Conservation (phyloP, 2,329 filamentous ascomycete genomes). For the Apiospora marii region DNA sequence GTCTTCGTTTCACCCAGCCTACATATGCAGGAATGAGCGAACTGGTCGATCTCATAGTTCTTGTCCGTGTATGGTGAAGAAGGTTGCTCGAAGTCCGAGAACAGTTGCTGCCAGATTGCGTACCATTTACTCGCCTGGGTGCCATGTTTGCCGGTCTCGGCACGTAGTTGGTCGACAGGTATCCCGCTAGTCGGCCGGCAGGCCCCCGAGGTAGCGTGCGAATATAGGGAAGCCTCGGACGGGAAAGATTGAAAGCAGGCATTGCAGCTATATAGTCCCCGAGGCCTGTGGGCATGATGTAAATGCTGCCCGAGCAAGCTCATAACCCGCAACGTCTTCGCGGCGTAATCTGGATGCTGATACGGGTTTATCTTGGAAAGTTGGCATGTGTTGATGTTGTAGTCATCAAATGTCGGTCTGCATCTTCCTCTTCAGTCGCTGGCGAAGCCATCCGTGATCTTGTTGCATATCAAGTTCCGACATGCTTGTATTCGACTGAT, state of each 20-base stretch:
- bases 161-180: not conserved
- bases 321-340: not conserved
- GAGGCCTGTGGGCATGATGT: not conserved
- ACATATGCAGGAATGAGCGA: not conserved
- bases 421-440: no score
- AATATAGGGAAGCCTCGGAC: not conserved
- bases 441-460: no score
- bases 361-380: slow-evolving; percentile 11
- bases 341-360: not conserved
- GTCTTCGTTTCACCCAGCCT: no score
- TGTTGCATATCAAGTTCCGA: no score
- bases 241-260: not conserved
- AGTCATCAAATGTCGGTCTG: no score
- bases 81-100: not conserved
- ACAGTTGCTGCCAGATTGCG: not conserved
- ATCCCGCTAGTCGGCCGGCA: not conserved
- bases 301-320: not conserved
- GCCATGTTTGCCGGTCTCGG: not conserved
- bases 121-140: not conserved
- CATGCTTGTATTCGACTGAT: no score
- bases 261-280: not conserved
- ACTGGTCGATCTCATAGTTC: not conserved
- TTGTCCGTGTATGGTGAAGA: not conserved
- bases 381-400: no score
- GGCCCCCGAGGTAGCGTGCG: not conserved